phyloP scores from a whole-genome alignment of 805 yeast species.

The Myxozyma geophila region DNA sequence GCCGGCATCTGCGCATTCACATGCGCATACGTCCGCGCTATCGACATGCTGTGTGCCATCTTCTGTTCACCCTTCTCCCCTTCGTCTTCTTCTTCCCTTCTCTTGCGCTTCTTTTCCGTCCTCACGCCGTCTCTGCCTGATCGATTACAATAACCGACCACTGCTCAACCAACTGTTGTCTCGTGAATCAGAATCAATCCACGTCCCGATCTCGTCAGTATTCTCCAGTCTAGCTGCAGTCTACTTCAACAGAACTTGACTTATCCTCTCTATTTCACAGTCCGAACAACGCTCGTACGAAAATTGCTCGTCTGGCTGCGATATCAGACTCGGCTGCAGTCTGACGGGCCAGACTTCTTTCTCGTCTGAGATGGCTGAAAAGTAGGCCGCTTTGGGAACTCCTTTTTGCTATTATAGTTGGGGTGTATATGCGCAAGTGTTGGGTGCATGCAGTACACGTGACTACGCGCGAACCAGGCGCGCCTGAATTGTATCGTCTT shows the following conservation, averaged over 20 bases:
- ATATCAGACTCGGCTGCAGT: not conserved
- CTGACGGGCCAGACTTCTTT: not conserved
- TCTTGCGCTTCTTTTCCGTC: not conserved
- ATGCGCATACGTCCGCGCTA: constrained; percentile 72
- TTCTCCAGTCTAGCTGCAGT: no score
- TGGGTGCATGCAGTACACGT: not conserved
- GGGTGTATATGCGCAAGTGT: not conserved
- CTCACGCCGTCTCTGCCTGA: not conserved
- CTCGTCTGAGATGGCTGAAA: not conserved
- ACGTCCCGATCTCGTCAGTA: no score
- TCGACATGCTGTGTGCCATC: constrained; percentile 44
- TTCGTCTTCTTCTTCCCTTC: not conserved
- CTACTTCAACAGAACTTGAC: no score
- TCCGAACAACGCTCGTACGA: not conserved
- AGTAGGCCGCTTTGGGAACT: not conserved
- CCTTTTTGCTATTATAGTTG: no score
- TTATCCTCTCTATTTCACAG: not conserved
- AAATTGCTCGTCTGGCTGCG: no score
- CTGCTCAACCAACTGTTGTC: no score
- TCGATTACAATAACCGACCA: not conserved
- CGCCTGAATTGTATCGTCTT: not conserved
- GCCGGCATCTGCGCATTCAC: constrained; percentile 69
- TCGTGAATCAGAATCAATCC: no score
- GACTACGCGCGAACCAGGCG: not conserved
- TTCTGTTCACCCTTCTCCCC: not conserved